phyloP scores from a whole-genome alignment of 164 flowering plant genomes.

The Saururus chinensis region DNA sequence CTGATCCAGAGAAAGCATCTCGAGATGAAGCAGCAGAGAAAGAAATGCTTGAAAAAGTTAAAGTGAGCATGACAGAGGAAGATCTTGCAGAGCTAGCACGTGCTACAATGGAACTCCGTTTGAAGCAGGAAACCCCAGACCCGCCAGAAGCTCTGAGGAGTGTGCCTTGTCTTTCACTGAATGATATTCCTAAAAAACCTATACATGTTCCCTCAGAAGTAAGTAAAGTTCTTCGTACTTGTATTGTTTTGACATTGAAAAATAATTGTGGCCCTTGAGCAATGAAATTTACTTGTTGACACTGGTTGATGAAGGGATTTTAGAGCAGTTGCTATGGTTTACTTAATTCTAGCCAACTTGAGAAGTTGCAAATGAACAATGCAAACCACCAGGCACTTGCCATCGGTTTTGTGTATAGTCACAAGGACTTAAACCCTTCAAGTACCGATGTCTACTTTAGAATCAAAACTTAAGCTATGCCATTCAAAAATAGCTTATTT shows the following conservation, averaged over 20 bases:
- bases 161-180: slow-evolving; percentile 80
- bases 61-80: slow-evolving; percentile 84
- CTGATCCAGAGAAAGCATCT: slow-evolving; percentile 92
- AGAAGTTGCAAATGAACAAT: too few relatives aligned
- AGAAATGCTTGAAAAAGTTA: slow-evolving; percentile 60
- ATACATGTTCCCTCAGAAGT: slow-evolving; percentile 73
- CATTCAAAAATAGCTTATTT: too few relatives aligned
- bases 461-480: too few relatives aligned
- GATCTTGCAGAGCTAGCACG: slow-evolving; percentile 94
- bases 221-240: slow-evolving; percentile 1
- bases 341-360: too few relatives aligned
- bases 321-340: too few relatives aligned
- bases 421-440: too few relatives aligned
- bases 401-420: too few relatives aligned
- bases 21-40: slow-evolving; percentile 79
- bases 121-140: slow-evolving; percentile 98
- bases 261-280: background rate
- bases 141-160: slow-evolving; percentile 85
- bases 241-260: background rate
- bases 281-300: background rate
- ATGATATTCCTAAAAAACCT: slow-evolving; percentile 82
- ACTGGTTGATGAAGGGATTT: too few relatives aligned
- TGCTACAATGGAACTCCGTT: slow-evolving; percentile 75
- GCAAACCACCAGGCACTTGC: too few relatives aligned
- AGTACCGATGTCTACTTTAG: too few relatives aligned